These are phyloP conservation scores for Phytopythium kandeliae DNA, from an alignment of 352 stramenopile genomes.

Conservation along the genomic window DNA sequence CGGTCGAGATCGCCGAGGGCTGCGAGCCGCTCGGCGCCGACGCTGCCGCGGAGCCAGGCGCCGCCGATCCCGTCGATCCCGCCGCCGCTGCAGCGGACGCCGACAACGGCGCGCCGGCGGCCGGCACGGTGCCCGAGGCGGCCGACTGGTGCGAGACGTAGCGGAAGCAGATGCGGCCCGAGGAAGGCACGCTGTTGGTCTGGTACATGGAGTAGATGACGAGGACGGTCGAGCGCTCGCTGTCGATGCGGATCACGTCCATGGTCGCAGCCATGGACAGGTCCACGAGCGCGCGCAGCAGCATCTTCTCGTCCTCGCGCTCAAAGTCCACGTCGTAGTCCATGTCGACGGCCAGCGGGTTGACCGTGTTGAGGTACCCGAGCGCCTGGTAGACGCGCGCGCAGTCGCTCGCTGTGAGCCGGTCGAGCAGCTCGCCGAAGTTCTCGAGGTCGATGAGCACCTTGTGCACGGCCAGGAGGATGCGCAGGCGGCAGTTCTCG, in stretches of 20 bases:
- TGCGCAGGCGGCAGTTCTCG: conserved; percentile 42
- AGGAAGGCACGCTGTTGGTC: conserved; percentile 46
- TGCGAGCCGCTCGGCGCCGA: neutral
- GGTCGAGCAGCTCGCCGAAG: conserved; percentile 50
- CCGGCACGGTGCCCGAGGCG: neutral
- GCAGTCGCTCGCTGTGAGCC: conserved; percentile 32
- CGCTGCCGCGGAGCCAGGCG: neutral
- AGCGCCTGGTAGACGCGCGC: conserved; percentile 35
- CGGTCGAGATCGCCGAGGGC: conserved; percentile 8
- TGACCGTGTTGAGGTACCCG: conserved; percentile 60
- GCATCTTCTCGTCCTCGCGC: conserved; percentile 52
- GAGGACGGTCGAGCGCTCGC: conserved; percentile 46
- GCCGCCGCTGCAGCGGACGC: neutral
- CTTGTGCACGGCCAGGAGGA: conserved; percentile 49
- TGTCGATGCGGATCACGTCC: conserved; percentile 71
- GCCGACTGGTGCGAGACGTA: conserved; percentile 43
- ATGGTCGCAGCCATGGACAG: conserved; percentile 55
- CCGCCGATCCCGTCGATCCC: neutral
- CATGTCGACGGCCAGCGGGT: conserved; percentile 53
- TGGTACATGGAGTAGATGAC: conserved; percentile 82
- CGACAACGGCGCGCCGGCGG: neutral
- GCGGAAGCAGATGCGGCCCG: conserved; percentile 52
- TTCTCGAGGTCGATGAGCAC: conserved; percentile 64
- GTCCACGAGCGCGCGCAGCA: conserved; percentile 57
- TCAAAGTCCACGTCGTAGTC: conserved; percentile 72